Conservation (phyloP, 768 basidiomycete species). For the Agrocybe praecox region DNA sequence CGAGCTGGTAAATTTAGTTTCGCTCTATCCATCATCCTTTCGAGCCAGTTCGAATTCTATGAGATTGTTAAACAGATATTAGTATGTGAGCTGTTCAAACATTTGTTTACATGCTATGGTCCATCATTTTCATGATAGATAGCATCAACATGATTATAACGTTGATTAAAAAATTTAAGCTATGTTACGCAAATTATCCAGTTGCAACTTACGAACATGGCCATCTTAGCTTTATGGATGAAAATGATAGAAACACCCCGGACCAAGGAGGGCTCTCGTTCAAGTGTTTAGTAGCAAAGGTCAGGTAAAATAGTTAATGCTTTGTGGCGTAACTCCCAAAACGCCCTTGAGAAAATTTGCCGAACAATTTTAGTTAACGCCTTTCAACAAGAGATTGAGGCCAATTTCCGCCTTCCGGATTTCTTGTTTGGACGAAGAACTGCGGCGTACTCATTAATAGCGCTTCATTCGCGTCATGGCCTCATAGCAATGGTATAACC, state of each 20-base stretch:
- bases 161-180: not conserved
- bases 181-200: not conserved
- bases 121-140: not conserved
- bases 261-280: too few species aligned
- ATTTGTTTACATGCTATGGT: not conserved
- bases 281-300: too few species aligned
- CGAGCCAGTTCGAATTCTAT: not conserved
- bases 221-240: not conserved
- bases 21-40: not conserved
- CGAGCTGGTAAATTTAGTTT: not conserved
- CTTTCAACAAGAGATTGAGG: not conserved
- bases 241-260: not conserved
- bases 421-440: not conserved
- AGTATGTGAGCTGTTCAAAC: not conserved
- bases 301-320: not conserved
- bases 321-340: not conserved
- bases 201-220: too few species aligned
- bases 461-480: not conserved
- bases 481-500: not conserved
- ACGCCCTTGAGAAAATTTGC: not conserved
- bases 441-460: not conserved
- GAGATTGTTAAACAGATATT: not conserved
- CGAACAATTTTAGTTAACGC: not conserved
- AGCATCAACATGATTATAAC: not conserved
- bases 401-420: not conserved